Conservation (phyloP, 2,329 filamentous ascomycete species). For the Penicillium sp. region DNA sequence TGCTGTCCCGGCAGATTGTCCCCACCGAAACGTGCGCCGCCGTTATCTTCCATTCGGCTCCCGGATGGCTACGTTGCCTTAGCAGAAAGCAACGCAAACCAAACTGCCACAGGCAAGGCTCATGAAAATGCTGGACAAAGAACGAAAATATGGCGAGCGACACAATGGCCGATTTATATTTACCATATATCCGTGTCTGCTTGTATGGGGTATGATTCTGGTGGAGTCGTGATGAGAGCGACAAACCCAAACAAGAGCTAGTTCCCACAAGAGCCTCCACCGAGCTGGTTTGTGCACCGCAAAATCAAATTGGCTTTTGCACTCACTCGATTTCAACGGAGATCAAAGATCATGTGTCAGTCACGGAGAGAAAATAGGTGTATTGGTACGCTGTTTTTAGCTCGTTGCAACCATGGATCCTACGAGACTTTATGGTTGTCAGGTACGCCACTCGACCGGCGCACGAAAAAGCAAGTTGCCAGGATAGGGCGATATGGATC, state of each 20-base stretch:
- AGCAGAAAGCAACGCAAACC: not conserved
- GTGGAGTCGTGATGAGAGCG: slow-evolving; percentile 3
- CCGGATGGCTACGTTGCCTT: not conserved
- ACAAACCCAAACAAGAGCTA: not conserved
- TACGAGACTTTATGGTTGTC: no score
- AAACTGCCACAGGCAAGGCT: not conserved
- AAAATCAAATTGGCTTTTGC: not conserved
- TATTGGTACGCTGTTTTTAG: not conserved
- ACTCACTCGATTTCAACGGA: not conserved
- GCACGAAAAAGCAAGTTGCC: no score
- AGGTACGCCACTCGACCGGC: no score
- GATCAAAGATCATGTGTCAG: not conserved
- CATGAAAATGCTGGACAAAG: not conserved
- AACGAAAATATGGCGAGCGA: not conserved
- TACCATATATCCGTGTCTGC: not conserved
- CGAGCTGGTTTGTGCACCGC: not conserved
- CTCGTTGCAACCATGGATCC: no score
- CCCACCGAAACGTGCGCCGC: not conserved
- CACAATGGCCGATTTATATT: not conserved
- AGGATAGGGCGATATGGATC: no score
- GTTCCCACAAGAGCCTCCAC: slow-evolving; percentile 6
- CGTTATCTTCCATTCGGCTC: slow-evolving; percentile 5
- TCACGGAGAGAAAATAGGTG: no score
- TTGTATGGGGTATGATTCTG: not conserved
- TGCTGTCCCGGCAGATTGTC: not conserved